These are phyloP conservation scores for Amanita exitialis DNA, from an alignment of 768 basidiomycete genomes.

Conservation along the genomic window DNA sequence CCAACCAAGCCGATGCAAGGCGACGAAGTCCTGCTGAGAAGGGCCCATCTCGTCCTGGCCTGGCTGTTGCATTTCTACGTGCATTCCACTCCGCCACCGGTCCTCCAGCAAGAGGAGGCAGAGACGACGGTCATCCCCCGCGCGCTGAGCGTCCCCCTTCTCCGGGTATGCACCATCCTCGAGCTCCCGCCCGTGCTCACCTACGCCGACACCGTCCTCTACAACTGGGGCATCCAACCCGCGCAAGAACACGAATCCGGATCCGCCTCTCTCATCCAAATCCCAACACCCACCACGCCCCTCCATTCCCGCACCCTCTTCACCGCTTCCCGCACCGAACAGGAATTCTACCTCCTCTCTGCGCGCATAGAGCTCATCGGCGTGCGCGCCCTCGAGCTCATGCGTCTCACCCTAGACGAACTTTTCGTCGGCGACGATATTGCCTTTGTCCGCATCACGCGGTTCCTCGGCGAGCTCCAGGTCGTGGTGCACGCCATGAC, in stretches of 20 bases:
- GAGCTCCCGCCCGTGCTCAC: slow-evolving; percentile 83
- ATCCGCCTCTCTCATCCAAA: slow-evolving; percentile 12
- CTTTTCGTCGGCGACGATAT: slow-evolving; percentile 68
- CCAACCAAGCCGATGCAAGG: slow-evolving; percentile 31
- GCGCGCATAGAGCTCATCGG: slow-evolving; percentile 82
- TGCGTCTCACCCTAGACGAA: slow-evolving; percentile 83
- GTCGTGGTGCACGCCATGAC: slow-evolving; percentile 56
- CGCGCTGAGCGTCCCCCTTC: slow-evolving; percentile 63
- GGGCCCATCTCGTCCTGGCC: slow-evolving; percentile 65
- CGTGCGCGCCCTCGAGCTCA: slow-evolving; percentile 74
- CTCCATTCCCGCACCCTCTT: slow-evolving; percentile 61
- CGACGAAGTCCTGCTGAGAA: slow-evolving; percentile 49
- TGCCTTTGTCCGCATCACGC: slow-evolving; percentile 50
- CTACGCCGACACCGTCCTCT: slow-evolving; percentile 87
- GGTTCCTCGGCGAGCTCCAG: slow-evolving; percentile 56
- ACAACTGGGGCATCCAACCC: slow-evolving; percentile 53
- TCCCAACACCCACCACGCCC: slow-evolving; percentile 26
- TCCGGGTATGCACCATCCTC: slow-evolving; percentile 58
- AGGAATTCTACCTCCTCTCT: slow-evolving; percentile 81
- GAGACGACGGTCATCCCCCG: slow-evolving; percentile 49
- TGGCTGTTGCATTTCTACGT: slow-evolving; percentile 75
- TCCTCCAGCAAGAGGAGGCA: slow-evolving; percentile 6
- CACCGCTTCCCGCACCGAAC: slow-evolving; percentile 72
- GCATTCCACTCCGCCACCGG: slow-evolving; percentile 38
- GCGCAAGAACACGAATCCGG: slow-evolving; percentile 9